Conservation (phyloP, 1,139 yeast genomes). For the Pneumocystis jirovecii region DNA sequence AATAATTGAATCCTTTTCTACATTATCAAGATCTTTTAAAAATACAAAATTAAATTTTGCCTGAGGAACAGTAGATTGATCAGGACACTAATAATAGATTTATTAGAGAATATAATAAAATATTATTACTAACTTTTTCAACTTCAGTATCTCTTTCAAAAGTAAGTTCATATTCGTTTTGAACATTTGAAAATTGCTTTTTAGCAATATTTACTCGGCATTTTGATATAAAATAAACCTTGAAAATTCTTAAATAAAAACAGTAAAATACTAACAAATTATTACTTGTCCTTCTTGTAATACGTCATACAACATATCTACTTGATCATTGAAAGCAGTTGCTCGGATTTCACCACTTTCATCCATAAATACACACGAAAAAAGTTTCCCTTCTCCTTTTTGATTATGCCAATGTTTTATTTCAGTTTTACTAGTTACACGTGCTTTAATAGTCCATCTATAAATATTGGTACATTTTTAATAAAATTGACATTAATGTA, state of each 20-base stretch:
- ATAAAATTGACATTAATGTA: not conserved
- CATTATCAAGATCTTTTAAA: constrained; percentile 47
- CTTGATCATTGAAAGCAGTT: constrained; percentile 81
- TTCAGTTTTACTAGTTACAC: constrained; percentile 79
- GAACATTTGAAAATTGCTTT: constrained; percentile 68
- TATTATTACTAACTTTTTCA: constrained; percentile 30
- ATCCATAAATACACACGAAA: constrained; percentile 76
- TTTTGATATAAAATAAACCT: constrained; percentile 64
- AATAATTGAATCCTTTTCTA: constrained; percentile 49
- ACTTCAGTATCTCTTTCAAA: constrained; percentile 69
- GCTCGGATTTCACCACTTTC: constrained; percentile 95
- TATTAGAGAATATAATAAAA: not conserved
- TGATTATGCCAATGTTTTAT: constrained; percentile 77
- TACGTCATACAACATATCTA: constrained; percentile 57
- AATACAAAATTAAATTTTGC: constrained; percentile 62
- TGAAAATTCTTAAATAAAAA: not conserved
- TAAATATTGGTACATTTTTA: not conserved
- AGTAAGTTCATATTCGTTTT: constrained; percentile 76
- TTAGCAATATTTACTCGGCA: constrained; percentile 74
- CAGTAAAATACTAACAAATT: not conserved
- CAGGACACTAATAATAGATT: constrained; percentile 31
- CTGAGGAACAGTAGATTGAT: constrained; percentile 52
- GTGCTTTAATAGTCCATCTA: constrained; percentile 77
- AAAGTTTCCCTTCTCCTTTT: constrained; percentile 78
- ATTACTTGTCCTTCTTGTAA: constrained; percentile 61